These are phyloP conservation scores for Pulveroboletus sp. DNA, from an alignment of 768 basidiomycete species.

Conservation along the genomic window DNA sequence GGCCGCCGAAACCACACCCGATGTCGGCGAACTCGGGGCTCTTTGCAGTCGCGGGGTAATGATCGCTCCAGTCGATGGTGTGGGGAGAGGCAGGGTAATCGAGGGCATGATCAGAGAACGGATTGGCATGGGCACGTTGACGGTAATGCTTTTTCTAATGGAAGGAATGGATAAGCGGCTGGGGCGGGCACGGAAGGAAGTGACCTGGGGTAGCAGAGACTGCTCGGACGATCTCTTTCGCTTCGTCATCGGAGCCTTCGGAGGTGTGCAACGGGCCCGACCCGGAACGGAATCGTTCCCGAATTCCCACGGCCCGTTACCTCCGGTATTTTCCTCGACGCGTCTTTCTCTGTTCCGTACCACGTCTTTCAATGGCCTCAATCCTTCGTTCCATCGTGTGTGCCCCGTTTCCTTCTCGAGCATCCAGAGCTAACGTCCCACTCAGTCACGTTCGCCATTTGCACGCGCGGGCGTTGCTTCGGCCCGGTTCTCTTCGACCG, in stretches of 20 bases:
- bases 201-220: constrained; percentile 49
- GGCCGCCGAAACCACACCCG: constrained; percentile 96
- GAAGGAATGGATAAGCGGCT: background rate
- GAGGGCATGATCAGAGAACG: constrained; percentile 84
- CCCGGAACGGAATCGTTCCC: too few relatives aligned
- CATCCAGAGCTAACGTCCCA: background rate
- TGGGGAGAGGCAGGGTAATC: constrained; percentile 79
- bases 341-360: constrained; percentile 6
- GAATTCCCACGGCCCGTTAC: constrained; percentile 14
- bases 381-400: constrained; percentile 35
- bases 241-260: constrained; percentile 13
- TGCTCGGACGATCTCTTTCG: constrained; percentile 21
- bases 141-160: constrained; percentile 77
- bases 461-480: constrained; percentile 43
- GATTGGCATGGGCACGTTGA: constrained; percentile 81
- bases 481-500: constrained; percentile 61
- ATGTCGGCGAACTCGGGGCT: constrained; percentile 93
- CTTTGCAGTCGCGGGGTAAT: constrained; percentile 73
- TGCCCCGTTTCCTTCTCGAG: constrained; percentile 32
- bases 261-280: too few relatives aligned
- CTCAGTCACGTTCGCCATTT: constrained; percentile 47
- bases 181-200: background rate
- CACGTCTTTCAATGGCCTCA: constrained; percentile 37
- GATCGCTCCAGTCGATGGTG: constrained; percentile 73
- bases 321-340: constrained; percentile 26